Conservation (phyloP, 345 rosid genomes). For the Citrus mangshanensis region DNA sequence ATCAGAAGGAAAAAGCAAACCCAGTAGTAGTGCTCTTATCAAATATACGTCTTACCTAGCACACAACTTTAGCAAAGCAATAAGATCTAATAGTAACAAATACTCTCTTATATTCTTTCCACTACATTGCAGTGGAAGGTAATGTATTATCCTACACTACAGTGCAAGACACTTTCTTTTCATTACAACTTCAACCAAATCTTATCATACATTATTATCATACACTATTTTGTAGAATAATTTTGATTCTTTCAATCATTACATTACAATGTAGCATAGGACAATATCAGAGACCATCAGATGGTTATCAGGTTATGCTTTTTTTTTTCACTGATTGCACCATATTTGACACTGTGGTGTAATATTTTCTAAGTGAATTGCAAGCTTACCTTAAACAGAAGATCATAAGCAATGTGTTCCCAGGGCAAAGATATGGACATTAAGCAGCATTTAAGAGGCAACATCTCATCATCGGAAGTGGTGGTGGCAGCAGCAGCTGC, state of each 20-base stretch:
- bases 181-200: neutral
- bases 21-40: neutral
- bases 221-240: neutral
- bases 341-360: neutral
- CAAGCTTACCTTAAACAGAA: conserved; percentile 76
- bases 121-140: neutral
- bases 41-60: neutral
- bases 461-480: conserved; percentile 71
- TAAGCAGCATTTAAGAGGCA: conserved; percentile 92
- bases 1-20: neutral
- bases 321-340: neutral
- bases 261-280: neutral
- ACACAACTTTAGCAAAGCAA: neutral
- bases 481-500: conserved; percentile 77
- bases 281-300: neutral
- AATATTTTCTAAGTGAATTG: neutral
- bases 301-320: neutral
- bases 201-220: neutral
- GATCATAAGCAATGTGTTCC: conserved; percentile 94
- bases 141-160: neutral
- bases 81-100: neutral
- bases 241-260: neutral
- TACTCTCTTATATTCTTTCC: neutral
- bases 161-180: neutral
- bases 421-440: conserved; percentile 96